A percentile compares a stretch with the other conserved stretches of the same genome.
Evolutionary conservation across 2,329 filamentous ascomycete genomes (phyloP).

Genomic region (Cercospora sp.): DNA sequence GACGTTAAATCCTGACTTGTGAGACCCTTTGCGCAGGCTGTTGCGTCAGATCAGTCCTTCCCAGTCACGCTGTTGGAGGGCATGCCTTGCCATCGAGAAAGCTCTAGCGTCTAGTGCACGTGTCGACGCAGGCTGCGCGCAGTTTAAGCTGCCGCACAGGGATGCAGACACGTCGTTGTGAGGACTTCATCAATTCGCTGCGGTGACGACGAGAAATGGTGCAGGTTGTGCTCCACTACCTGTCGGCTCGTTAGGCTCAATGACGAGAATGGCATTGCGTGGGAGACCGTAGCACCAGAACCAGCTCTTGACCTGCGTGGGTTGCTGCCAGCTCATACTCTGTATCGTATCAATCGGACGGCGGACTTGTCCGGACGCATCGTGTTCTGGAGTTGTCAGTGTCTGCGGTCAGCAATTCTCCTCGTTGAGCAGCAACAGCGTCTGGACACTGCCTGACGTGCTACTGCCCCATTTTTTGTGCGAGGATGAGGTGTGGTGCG

Average conservation of each 20-base stretch:
- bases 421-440: not conserved
- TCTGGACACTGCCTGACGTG: not conserved
- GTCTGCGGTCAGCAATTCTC: not conserved
- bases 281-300: not conserved
- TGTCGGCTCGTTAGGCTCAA: not conserved
- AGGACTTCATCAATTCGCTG: not conserved
- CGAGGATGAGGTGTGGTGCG: not conserved
- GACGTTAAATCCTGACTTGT: not conserved
- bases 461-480: not conserved
- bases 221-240: not conserved
- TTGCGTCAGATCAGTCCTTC: not conserved
- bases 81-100: not conserved
- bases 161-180: not conserved
- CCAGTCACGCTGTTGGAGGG: not conserved
- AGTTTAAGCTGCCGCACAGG: not conserved
- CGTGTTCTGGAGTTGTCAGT: not conserved
- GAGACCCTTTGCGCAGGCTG: not conserved
- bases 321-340: not conserved
- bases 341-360: not conserved
- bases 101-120: not conserved
- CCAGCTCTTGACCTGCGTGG: not conserved
- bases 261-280: not conserved
- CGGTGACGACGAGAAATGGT: not conserved
- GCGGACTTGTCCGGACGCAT: constrained; percentile 5
- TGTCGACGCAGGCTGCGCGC: not conserved